Conservation (phyloP, 768 basidiomycete genomes). For the Russula sp. region DNA sequence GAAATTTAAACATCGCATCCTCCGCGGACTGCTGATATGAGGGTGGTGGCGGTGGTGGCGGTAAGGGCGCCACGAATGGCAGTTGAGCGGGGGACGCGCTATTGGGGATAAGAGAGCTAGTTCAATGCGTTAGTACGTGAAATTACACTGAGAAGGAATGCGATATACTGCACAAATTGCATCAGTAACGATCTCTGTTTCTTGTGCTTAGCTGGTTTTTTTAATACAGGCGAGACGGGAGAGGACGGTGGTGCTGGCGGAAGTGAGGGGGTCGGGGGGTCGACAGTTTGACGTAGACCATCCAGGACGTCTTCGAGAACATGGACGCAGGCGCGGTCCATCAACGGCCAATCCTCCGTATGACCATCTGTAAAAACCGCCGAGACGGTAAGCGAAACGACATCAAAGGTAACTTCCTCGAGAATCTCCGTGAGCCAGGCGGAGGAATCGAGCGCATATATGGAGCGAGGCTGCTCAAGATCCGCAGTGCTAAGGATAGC, state of each 20-base stretch:
- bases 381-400: constrained; percentile 40
- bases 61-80: constrained; percentile 14
- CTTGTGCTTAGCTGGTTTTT: constrained; percentile 48
- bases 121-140: constrained; percentile 8
- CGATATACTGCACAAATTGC: constrained; percentile 55
- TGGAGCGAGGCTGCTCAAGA: constrained; percentile 44
- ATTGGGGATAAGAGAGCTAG: constrained; percentile 20
- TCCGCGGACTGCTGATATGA: constrained; percentile 14
- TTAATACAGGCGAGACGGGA: constrained; percentile 27
- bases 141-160: constrained; percentile 4
- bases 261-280: constrained; percentile 34
- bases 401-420: constrained; percentile 57
- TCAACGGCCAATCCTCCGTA: constrained; percentile 43
- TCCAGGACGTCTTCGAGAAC: constrained; percentile 46
- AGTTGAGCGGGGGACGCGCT: background rate
- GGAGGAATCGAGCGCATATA: constrained; percentile 57
- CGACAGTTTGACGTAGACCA: constrained; percentile 46
- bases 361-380: constrained; percentile 57
- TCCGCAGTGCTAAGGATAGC: constrained; percentile 45
- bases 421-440: constrained; percentile 51
- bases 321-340: constrained; percentile 35
- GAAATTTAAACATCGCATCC: constrained; percentile 15
- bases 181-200: constrained; percentile 66
- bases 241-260: constrained; percentile 15
- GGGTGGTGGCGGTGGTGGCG: constrained; percentile 25